phyloP scores from a whole-genome alignment of 371 early-diverging fungal genomes.

The Syncephalastrum contaminatum region DNA sequence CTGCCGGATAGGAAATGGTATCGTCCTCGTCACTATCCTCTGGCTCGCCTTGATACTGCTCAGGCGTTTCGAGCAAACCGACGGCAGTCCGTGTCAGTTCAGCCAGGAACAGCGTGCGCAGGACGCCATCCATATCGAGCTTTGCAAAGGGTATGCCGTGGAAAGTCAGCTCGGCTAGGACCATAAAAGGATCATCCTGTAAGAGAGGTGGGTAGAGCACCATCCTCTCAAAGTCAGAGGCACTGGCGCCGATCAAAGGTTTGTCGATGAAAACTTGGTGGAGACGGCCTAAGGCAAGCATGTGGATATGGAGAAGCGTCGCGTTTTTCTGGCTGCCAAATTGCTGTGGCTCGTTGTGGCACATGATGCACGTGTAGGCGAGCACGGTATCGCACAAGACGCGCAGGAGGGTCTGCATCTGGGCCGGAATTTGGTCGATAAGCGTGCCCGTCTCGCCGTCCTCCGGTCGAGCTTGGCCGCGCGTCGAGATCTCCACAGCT shows the following conservation, averaged over 20 bases:
- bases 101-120: constrained; percentile 63
- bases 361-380: constrained; percentile 55
- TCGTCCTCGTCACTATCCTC: constrained; percentile 15
- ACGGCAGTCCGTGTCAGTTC: constrained; percentile 61
- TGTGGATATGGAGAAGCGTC: constrained; percentile 23
- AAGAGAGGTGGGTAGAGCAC: constrained; percentile 54
- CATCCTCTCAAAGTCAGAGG: constrained; percentile 20
- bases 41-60: background rate
- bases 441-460: constrained; percentile 34
- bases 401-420: constrained; percentile 60
- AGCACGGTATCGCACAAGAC: constrained; percentile 64
- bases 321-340: constrained; percentile 4
- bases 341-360: constrained; percentile 19
- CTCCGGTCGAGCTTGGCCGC: constrained; percentile 41
- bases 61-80: constrained; percentile 24
- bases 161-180: constrained; percentile 59
- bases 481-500: constrained; percentile 64
- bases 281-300: constrained; percentile 44
- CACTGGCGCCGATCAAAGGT: constrained; percentile 8
- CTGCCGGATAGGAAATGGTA: background rate
- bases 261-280: constrained; percentile 46
- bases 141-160: constrained; percentile 52
- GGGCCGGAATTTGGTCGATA: constrained; percentile 59
- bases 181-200: constrained; percentile 69
- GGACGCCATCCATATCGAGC: constrained; percentile 63